Percentiles rank a stretch among this genome's conserved stretches.
phyloP scores from a whole-genome alignment of 495 filamentous ascomycete species.

The Aspergillus cavernicola region DNA sequence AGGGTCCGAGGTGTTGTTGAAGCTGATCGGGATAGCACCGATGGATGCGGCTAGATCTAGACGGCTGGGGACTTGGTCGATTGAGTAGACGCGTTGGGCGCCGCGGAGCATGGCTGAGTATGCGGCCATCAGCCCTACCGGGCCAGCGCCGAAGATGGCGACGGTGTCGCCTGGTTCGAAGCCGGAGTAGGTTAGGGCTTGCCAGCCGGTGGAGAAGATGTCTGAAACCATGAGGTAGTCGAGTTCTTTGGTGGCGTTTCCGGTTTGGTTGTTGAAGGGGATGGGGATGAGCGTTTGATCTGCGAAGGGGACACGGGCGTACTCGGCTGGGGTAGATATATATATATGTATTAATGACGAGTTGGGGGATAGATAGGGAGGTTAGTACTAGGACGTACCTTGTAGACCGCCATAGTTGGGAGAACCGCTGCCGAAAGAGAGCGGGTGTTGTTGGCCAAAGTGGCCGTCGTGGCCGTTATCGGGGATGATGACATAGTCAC shows the following conservation, averaged over 20 bases:
- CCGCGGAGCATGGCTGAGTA: slow-evolving; percentile 52
- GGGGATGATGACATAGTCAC: slow-evolving; percentile 54
- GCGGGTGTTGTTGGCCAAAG: not conserved
- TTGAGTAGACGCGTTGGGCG: slow-evolving; percentile 49
- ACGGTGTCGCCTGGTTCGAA: slow-evolving; percentile 54
- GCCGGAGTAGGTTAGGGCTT: slow-evolving; percentile 50
- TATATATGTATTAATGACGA: too few relatives aligned
- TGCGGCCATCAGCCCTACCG: slow-evolving; percentile 56
- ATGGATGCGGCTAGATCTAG: slow-evolving; percentile 51
- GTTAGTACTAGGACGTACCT: too few relatives aligned
- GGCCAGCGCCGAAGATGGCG: slow-evolving; percentile 48
- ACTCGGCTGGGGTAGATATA: slow-evolving; percentile 44
- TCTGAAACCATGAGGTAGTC: slow-evolving; percentile 50
- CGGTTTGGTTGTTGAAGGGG: slow-evolving; percentile 36
- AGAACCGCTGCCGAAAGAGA: too few relatives aligned
- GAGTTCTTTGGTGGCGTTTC: slow-evolving; percentile 39
- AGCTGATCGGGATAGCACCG: slow-evolving; percentile 40
- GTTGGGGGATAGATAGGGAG: too few relatives aligned
- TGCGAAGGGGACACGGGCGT: slow-evolving; percentile 53
- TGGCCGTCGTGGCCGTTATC: slow-evolving; percentile 58
- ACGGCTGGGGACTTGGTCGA: slow-evolving; percentile 52
- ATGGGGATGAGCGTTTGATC: slow-evolving; percentile 43
- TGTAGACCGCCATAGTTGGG: too few relatives aligned
- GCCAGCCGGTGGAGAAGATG: slow-evolving; percentile 62
- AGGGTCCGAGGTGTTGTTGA: slow-evolving; percentile 28